These are phyloP conservation scores for Penicillium subrubescens DNA, from an alignment of 495 filamentous ascomycete species.

Conservation along the genomic window DNA sequence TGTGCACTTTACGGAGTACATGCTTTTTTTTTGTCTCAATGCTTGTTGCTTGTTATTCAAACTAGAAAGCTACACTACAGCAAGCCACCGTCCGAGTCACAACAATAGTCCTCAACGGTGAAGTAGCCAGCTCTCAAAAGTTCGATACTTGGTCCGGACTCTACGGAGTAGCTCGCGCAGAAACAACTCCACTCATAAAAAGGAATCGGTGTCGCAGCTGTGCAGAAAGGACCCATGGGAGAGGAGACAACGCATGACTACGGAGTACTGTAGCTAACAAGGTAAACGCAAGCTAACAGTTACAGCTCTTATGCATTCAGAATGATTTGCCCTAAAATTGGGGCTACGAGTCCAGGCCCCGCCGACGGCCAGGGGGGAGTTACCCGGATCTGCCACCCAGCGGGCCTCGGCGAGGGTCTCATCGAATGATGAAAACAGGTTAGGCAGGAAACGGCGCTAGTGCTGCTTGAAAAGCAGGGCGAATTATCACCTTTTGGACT, in stretches of 20 bases:
- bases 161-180: conserved; percentile 7
- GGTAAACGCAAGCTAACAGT: not conserved
- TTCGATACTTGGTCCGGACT: not conserved
- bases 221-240: conserved; percentile 7
- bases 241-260: not conserved
- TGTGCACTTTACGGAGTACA: not conserved
- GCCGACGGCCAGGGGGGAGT: conserved; percentile 9
- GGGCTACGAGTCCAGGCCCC: not conserved
- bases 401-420: conserved; percentile 5
- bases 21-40: not conserved
- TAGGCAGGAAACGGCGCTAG: conserved; percentile 14
- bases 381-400: conserved; percentile 9
- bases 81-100: conserved; percentile 16
- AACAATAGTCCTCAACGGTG: conserved; percentile 15
- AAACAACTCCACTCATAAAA: conserved; percentile 5
- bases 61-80: conserved; percentile 14
- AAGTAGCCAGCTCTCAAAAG: not conserved
- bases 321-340: not conserved
- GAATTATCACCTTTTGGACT: not conserved
- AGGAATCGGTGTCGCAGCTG: conserved; percentile 8
- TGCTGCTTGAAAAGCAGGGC: conserved; percentile 13
- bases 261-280: not conserved
- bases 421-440: not conserved
- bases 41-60: not conserved
- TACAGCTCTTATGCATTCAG: not conserved